Percentiles rank a stretch among this genome's conserved stretches.
Evolutionary conservation across 2,329 filamentous ascomycete species (phyloP).

Genomic region (Nemania serpens): DNA sequence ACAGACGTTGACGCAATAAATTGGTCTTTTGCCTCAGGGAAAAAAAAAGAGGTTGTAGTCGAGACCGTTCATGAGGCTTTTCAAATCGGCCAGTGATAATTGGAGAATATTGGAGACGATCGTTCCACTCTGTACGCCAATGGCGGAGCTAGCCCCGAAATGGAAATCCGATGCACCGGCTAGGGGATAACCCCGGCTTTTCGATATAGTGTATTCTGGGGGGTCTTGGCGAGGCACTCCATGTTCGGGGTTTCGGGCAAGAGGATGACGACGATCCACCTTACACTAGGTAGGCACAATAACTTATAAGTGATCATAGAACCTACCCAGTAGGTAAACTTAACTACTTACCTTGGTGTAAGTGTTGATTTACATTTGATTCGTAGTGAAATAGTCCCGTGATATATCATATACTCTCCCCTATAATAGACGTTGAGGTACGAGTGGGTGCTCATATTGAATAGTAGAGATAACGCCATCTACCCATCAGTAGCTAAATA

Average conservation of each 20-base stretch:
- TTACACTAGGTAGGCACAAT: too few relatives aligned
- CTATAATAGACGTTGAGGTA: too few relatives aligned
- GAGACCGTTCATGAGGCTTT: conserved; percentile 10
- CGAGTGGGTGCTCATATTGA: too few relatives aligned
- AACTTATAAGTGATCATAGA: background rate
- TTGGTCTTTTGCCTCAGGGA: background rate
- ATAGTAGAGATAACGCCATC: too few relatives aligned
- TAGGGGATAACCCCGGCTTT: conserved; percentile 4
- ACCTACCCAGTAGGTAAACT: background rate
- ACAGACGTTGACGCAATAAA: background rate
- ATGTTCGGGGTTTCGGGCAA: conserved; percentile 34
- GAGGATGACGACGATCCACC: conserved; percentile 31
- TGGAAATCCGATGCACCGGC: conserved; percentile 14
- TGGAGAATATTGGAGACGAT: conserved; percentile 17
- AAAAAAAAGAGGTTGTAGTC: background rate
- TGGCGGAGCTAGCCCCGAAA: conserved; percentile 8
- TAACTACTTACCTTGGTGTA: background rate
- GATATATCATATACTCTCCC: too few relatives aligned
- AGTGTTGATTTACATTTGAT: too few relatives aligned
- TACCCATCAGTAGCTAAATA: too few relatives aligned
- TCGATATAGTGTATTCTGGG: conserved; percentile 6
- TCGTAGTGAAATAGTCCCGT: too few relatives aligned
- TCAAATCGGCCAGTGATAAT: conserved; percentile 19
- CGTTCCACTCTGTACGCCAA: conserved; percentile 1
- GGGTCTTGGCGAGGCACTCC: conserved; percentile 3